Percentiles rank a stretch among this genome's conserved stretches.
Evolutionary conservation across 2,329 filamentous ascomycete species (phyloP).

Genomic region (Moelleriella libera): DNA sequence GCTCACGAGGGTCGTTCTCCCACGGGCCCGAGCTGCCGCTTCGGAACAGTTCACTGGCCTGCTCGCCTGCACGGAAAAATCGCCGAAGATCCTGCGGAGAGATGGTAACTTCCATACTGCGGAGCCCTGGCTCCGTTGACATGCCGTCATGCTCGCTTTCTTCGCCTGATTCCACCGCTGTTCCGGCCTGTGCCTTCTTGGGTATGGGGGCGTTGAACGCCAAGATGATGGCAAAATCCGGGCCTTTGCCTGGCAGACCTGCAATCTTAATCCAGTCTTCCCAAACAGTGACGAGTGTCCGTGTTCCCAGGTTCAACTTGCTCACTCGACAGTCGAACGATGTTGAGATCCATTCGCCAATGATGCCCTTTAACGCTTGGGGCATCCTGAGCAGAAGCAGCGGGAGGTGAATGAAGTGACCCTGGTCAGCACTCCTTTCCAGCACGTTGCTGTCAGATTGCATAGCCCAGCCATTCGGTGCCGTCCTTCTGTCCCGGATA

Average conservation of each 20-base stretch:
- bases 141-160: slow-evolving; percentile 7
- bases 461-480: slow-evolving; percentile 8
- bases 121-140: slow-evolving; percentile 14
- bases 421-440: slow-evolving; percentile 4
- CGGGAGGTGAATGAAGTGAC: slow-evolving; percentile 31
- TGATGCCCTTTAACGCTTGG: slow-evolving; percentile 29
- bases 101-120: slow-evolving; percentile 36
- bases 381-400: slow-evolving; percentile 43
- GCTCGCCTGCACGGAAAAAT: slow-evolving; percentile 28
- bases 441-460: slow-evolving; percentile 5
- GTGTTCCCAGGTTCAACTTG: slow-evolving; percentile 33
- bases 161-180: slow-evolving; percentile 3
- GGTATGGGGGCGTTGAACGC: slow-evolving; percentile 30
- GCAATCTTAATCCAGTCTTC: slow-evolving; percentile 34
- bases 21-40: slow-evolving; percentile 9
- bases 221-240: slow-evolving; percentile 35
- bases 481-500: slow-evolving; percentile 3
- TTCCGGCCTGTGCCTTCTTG: slow-evolving; percentile 1
- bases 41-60: slow-evolving; percentile 1
- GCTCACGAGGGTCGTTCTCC: slow-evolving; percentile 20
- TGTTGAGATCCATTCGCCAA: slow-evolving; percentile 35
- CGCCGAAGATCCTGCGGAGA: slow-evolving; percentile 29
- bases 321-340: slow-evolving; percentile 43
- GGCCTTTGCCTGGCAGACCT: slow-evolving; percentile 18
- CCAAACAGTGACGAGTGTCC: slow-evolving; percentile 32